Evolutionary conservation across 2,329 filamentous ascomycete species (phyloP).

Genomic region (Ascochyta pisi): DNA sequence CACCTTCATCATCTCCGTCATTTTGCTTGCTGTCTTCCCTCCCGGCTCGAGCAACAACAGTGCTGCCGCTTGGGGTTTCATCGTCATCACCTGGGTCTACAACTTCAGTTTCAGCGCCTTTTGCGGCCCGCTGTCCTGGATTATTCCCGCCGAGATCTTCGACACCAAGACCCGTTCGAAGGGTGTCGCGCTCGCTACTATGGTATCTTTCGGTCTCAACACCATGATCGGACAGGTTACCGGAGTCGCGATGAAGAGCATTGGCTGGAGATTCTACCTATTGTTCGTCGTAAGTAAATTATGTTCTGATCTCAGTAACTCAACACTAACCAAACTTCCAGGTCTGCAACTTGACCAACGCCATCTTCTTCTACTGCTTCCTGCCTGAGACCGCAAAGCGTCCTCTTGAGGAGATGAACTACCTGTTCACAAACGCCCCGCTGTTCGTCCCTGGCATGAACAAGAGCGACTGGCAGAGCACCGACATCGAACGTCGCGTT

Average conservation of each 20-base stretch:
- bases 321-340: constrained; percentile 15
- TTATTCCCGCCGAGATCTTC: constrained; percentile 75
- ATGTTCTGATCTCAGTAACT: neutral
- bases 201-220: constrained; percentile 77
- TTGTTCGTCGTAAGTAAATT: constrained; percentile 61
- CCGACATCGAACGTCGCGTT: constrained; percentile 66
- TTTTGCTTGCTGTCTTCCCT: constrained; percentile 66
- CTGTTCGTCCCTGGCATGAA: constrained; percentile 67
- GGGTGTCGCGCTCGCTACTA: constrained; percentile 76
- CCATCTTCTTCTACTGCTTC: constrained; percentile 71
- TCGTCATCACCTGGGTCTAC: constrained; percentile 78
- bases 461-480: constrained; percentile 57
- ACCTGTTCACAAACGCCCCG: constrained; percentile 70
- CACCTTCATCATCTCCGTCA: constrained; percentile 73
- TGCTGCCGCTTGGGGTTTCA: constrained; percentile 74
- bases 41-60: constrained; percentile 60
- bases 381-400: constrained; percentile 71
- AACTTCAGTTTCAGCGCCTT: constrained; percentile 78
- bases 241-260: constrained; percentile 62
- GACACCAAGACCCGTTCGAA: constrained; percentile 77
- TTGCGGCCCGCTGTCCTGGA: constrained; percentile 71
- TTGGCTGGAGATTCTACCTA: constrained; percentile 65
- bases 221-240: constrained; percentile 77
- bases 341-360: constrained; percentile 73
- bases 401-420: constrained; percentile 73